These are phyloP conservation scores for Penicillium dipodomyicola DNA, from an alignment of 495 filamentous ascomycete species.

Conservation along the genomic window DNA sequence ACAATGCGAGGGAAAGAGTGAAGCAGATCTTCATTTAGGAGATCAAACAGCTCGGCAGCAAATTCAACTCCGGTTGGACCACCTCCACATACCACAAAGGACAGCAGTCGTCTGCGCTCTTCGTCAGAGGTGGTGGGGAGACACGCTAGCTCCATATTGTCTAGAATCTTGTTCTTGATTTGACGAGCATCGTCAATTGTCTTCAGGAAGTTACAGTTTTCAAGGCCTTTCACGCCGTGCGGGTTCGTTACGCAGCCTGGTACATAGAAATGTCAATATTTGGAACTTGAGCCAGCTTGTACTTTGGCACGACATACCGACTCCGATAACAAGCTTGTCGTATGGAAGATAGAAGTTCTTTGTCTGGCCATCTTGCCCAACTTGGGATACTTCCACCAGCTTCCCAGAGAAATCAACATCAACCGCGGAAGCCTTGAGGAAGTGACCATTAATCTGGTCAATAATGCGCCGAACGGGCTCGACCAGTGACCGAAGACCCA, in stretches of 20 bases:
- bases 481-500: constrained; percentile 85
- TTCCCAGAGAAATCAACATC: constrained; percentile 89
- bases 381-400: constrained; percentile 80
- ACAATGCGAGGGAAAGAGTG: constrained; percentile 82
- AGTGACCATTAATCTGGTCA: constrained; percentile 75
- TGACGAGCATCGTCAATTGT: constrained; percentile 83
- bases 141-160: constrained; percentile 90
- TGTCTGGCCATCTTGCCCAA: constrained; percentile 64
- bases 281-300: neutral
- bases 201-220: constrained; percentile 93
- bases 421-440: constrained; percentile 79
- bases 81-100: constrained; percentile 92
- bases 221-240: constrained; percentile 92
- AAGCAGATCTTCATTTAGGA: constrained; percentile 92
- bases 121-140: constrained; percentile 88
- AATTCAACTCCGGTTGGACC: constrained; percentile 98
- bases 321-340: constrained; percentile 94
- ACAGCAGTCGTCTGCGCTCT: constrained; percentile 81
- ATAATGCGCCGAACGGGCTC: constrained; percentile 90
- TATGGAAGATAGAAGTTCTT: constrained; percentile 92
- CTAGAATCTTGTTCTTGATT: constrained; percentile 87
- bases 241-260: constrained; percentile 84
- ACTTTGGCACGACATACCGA: constrained; percentile 53
- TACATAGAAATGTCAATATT: constrained; percentile 9
- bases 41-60: constrained; percentile 91